Evolutionary conservation across 495 filamentous ascomycete genomes (phyloP), one percentile per base, ranked within the genome.

Genomic region (Annulohypoxylon stygium): DNA sequence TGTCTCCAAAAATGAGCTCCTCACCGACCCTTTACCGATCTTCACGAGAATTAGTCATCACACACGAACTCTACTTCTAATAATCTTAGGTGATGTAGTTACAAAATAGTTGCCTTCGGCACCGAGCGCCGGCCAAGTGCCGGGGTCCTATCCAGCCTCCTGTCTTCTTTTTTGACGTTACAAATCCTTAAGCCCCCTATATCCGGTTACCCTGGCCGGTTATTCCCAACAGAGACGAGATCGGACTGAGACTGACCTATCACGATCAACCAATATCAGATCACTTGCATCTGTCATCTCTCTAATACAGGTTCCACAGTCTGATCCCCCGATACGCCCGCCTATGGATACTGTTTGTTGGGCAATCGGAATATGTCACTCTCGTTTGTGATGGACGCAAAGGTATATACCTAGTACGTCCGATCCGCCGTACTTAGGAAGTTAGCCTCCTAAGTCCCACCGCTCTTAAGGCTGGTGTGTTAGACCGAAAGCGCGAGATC

Each of bases 21-120:
- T 65, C 69, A 71, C 69, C 69, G 69, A 71, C 69, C n/a, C 43
- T 45, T 65, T 8, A 33, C 48, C 48, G 23, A 26, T 3, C 16
- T 34, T 20, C 54, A 9, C 20, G 20, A 20, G 20, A 30, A 53
- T 51, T 26, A 60, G 37, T 36, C 57, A 26, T n/a, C 36, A 23
- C 7, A 23, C 30, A 20, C 14, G 16, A 59, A 37, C 37, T 39
- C 26, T 18, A 33, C 2, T 43, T 10, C 18, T 3, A 51, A 16
- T 20, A 25, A 18, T 53, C 34, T 43, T 43, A 33, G 4, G 8
- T 18, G 33, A 23, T 68, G 51, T 37, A 10, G 16, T 30, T 43
- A 36, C 39, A 12, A 25, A 34, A 30, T 18, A 65, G 61, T 43
- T 61, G 61, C 26, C 43, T 53, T 57, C 61, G 68, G 61, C 51